phyloP scores from a whole-genome alignment of 2,329 filamentous ascomycete genomes.

The Graphiopsis chlorocephala region DNA sequence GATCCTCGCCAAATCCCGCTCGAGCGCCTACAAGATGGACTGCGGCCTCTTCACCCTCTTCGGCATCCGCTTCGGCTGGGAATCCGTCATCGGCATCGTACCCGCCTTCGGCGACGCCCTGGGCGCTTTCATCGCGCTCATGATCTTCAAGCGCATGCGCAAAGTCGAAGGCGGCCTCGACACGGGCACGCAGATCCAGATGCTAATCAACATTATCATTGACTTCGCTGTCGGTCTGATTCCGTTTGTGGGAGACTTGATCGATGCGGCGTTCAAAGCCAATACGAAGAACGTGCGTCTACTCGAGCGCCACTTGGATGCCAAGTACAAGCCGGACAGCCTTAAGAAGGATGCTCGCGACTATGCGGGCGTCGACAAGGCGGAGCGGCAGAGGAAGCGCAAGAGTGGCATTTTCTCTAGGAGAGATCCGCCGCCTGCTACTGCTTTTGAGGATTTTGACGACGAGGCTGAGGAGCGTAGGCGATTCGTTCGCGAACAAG shows the following conservation, averaged over 20 bases:
- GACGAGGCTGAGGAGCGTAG: conserved; percentile 35
- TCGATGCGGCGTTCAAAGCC: conserved; percentile 69
- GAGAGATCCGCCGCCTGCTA: conserved; percentile 42
- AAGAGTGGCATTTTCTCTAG: conserved; percentile 33
- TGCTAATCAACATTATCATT: conserved; percentile 75
- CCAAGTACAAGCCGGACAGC: conserved; percentile 57
- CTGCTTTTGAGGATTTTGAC: conserved; percentile 46
- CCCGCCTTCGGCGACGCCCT: conserved; percentile 75
- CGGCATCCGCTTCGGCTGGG: conserved; percentile 85
- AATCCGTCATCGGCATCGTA: conserved; percentile 77
- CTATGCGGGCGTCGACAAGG: conserved; percentile 26
- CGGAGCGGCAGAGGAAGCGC: conserved; percentile 34
- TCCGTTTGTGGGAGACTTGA: conserved; percentile 72
- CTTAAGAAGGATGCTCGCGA: conserved; percentile 27
- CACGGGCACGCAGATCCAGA: conserved; percentile 57
- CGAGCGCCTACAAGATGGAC: conserved; percentile 80
- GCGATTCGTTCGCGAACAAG: conserved; percentile 15
- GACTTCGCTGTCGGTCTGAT: conserved; percentile 74
- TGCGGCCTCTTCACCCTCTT: conserved; percentile 78
- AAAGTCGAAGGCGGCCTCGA: conserved; percentile 76
- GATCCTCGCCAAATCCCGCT: conserved; percentile 81
- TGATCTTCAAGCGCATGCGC: conserved; percentile 70
- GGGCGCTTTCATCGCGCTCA: conserved; percentile 70
- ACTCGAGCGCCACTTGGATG: conserved; percentile 65
- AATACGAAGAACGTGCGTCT: conserved; percentile 74